Evolutionary conservation across 768 basidiomycete genomes (phyloP), one percentile per base, ranked within the genome.

Genomic region (Leccinellum rugosiceps): DNA sequence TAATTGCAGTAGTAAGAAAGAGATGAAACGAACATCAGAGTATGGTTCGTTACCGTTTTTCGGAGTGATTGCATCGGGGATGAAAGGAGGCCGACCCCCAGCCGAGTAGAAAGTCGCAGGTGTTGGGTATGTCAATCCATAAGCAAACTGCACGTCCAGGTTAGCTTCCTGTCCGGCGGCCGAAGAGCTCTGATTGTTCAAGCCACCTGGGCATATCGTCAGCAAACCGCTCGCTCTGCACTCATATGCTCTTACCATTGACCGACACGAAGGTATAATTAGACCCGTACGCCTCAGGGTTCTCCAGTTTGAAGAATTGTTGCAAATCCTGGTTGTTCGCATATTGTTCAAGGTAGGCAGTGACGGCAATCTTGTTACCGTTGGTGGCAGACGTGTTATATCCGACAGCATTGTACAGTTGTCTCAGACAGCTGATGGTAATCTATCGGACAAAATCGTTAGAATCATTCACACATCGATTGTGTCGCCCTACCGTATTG

Each of bases 81-180:
- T 76, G 69, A 80, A 87, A 21, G 84, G 85, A 2, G 87, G 84
- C 4, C 74, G 60, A 5, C 88, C 87, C 15, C 76, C 80, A 25
- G 87, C 88, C 0, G 86, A 82, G 61, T 75, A 88, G 60, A 84
- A 85, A 5, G 79, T 82, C 6, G 73, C 75, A 4, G 80, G 80
- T 5, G 80, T 86, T 1, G 87, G 87, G 65, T 79, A 80, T 5
- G 84, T 76, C 26, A 90, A 55, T 19, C 88, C 88, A 57, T 80
- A 84, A 1, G 80, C 85, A 67, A 83, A 86, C 64, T 89, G 86
- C 6, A 79, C 78, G 58, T 90, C 87, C 30, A 90, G 71, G 58
- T 86, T 78, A 3, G 87, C 88, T 68, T 92, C 90, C 3, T 55
- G 63, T 1, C 87, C 87, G 17, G 87, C 82, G 13, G 74, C 70